A percentile compares a stretch with the other conserved stretches of the same genome.
Evolutionary conservation across 176 grass and related monocot species (phyloP).

Genomic region (Aegilops tauschii): DNA sequence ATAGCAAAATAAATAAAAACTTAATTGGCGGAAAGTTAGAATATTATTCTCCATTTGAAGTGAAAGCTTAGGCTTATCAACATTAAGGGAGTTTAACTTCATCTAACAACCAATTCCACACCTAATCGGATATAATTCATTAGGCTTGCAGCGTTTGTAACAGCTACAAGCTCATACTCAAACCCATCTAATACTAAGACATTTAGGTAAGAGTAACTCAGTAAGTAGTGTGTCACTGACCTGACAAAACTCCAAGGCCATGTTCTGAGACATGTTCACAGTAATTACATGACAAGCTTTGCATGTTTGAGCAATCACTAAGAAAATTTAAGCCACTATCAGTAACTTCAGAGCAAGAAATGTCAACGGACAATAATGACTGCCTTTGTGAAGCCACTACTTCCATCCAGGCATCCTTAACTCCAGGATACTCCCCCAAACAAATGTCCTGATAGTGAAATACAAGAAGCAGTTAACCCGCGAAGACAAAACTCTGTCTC

Average conservation of each 20-base stretch:
- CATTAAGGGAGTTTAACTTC: not conserved
- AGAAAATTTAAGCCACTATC: slow-evolving; percentile 65
- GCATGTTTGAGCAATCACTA: slow-evolving; percentile 64
- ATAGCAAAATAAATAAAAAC: not conserved
- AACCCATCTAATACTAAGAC: not conserved
- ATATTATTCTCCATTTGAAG: not conserved
- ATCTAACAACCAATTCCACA: slow-evolving; percentile 7
- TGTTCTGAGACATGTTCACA: slow-evolving; percentile 77
- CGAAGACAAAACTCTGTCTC: not conserved
- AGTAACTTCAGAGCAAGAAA: slow-evolving; percentile 90
- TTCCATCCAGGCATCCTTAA: slow-evolving; percentile 89
- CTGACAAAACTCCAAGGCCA: slow-evolving; percentile 62
- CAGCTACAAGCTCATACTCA: slow-evolving; percentile 19
- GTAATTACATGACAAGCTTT: slow-evolving; percentile 79
- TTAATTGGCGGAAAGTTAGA: not conserved
- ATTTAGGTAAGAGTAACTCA: not conserved
- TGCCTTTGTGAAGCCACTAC: slow-evolving; percentile 78
- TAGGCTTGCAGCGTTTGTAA: not conserved
- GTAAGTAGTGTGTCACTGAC: slow-evolving; percentile 38
- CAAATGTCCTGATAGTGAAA: slow-evolving; percentile 55
- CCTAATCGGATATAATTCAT: not conserved
- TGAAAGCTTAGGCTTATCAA: slow-evolving; percentile 2
- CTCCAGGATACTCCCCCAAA: slow-evolving; percentile 85
- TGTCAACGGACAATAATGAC: slow-evolving; percentile 82
- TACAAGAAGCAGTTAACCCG: not conserved